Conservation (phyloP, 2,329 filamentous ascomycete species). For the Botrytis cinerea region DNA sequence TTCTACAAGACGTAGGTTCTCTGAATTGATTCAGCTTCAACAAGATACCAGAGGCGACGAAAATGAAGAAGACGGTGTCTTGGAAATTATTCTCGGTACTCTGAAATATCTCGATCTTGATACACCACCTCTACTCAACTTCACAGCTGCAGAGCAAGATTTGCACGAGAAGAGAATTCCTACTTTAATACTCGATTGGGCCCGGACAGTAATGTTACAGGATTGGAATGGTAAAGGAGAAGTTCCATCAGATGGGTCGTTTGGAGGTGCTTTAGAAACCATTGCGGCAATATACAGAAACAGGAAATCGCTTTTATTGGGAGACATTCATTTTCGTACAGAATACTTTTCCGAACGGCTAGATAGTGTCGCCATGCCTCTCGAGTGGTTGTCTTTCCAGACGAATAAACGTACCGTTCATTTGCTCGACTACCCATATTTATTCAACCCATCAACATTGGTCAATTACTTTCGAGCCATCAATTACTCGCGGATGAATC, state of each 20-base stretch:
- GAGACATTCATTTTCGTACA: slow-evolving; percentile 70
- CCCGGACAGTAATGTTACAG: slow-evolving; percentile 71
- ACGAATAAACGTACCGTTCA: slow-evolving; percentile 67
- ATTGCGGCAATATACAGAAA: slow-evolving; percentile 69
- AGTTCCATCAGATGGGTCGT: slow-evolving; percentile 67
- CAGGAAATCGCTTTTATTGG: slow-evolving; percentile 63
- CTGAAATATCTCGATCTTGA: slow-evolving; percentile 46
- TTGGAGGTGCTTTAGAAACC: slow-evolving; percentile 76
- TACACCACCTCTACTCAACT: slow-evolving; percentile 46
- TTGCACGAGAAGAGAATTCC: slow-evolving; percentile 59
- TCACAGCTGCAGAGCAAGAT: slow-evolving; percentile 53
- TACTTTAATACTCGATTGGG: slow-evolving; percentile 67
- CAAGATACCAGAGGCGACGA: slow-evolving; percentile 32
- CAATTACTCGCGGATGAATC: slow-evolving; percentile 85
- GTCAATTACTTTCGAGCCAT: slow-evolving; percentile 85
- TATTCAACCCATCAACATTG: slow-evolving; percentile 72
- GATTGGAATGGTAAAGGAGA: slow-evolving; percentile 79
- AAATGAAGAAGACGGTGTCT: slow-evolving; percentile 32
- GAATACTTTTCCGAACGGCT: slow-evolving; percentile 76
- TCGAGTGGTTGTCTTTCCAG: slow-evolving; percentile 66
- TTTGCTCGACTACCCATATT: slow-evolving; percentile 75
- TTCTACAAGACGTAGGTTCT: slow-evolving; percentile 38
- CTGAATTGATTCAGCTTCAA: slow-evolving; percentile 38
- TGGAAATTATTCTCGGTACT: slow-evolving; percentile 43
- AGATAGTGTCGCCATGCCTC: slow-evolving; percentile 72